Evolutionary conservation across 768 basidiomycete species (phyloP), one percentile per base, ranked within the genome.

Genomic region (Mycena pura): DNA sequence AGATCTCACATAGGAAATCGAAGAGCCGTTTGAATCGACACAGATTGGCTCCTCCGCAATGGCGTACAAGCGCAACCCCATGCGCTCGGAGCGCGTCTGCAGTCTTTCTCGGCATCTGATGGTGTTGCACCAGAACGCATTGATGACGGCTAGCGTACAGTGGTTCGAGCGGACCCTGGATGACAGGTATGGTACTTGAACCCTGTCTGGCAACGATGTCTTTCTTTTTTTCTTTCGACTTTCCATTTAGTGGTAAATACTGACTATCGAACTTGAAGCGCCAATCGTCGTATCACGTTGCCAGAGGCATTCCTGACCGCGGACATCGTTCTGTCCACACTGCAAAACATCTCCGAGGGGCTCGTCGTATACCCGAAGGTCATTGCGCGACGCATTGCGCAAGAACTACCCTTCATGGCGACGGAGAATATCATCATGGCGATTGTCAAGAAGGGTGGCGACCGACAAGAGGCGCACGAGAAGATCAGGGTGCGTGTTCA

Each of bases 391-490:
- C 88, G 94, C 34, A 96, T 99, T 74, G 76, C 88, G 3, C 93
- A 98, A 74, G 97, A 99, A 74, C 84, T 99, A 31, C 97, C 97
- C 1, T 99, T 99, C 84, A 99, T 99, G 97, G 95, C 96, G 5
- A 99, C 97, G 2, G 97, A 99, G 77, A 99, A 99, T 75, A 85
- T 99, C 76, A 99, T 99, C 78, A 99, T 99, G 97, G 95, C 95
- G 2, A 86, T 99, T 40, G 97, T 99, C 63, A 97, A 93, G 76
- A 87, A 86, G 47, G 94, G 94, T 21, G 96, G 96, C 1, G 96
- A 99, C 76, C 85, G 97, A 31, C 97, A 99, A 73, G 95, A 94
- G 76, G 94, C 94, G 8, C 97, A 99, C 73, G 97, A 98, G 77
- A 91, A 93, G 78, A 95, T 98, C 71, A 81, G 96, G 60, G 92